phyloP scores from a whole-genome alignment of 1,284 basidiomycete genomes.

The Phlebopus sp. region DNA sequence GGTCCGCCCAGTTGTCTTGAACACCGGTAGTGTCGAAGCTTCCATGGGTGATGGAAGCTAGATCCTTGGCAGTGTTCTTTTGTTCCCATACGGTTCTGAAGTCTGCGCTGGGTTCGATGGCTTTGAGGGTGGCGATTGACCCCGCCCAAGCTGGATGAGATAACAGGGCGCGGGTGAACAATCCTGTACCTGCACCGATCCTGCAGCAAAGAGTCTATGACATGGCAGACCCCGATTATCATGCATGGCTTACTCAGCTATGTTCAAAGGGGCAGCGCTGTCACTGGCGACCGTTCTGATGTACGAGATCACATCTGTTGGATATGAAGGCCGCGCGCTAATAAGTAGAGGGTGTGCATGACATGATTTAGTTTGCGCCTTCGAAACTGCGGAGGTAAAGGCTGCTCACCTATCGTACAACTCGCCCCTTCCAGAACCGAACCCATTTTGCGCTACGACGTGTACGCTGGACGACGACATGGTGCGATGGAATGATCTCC shows the following conservation, averaged over 20 bases:
- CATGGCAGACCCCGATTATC: neutral
- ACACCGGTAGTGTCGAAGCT: slow-evolving; percentile 60
- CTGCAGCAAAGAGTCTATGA: slow-evolving; percentile 33
- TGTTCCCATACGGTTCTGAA: slow-evolving; percentile 64
- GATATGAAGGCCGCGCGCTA: slow-evolving; percentile 74
- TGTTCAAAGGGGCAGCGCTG: slow-evolving; percentile 43
- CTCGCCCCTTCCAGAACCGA: slow-evolving; percentile 69
- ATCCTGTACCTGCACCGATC: slow-evolving; percentile 72
- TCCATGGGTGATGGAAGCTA: slow-evolving; percentile 54
- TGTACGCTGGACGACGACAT: slow-evolving; percentile 42
- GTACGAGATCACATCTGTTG: slow-evolving; percentile 49
- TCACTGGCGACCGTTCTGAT: slow-evolving; percentile 51
- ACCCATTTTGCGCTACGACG: slow-evolving; percentile 59
- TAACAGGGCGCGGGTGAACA: slow-evolving; percentile 76
- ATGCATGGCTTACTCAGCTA: slow-evolving; percentile 63
- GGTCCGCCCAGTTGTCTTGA: slow-evolving; percentile 66
- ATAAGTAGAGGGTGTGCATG: neutral
- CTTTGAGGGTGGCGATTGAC: slow-evolving; percentile 50
- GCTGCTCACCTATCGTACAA: slow-evolving; percentile 62
- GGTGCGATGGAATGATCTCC: neutral
- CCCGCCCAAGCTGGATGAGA: slow-evolving; percentile 55
- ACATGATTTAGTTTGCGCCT: slow-evolving; percentile 5
- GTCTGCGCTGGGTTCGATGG: slow-evolving; percentile 71
- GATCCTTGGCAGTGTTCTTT: slow-evolving; percentile 44
- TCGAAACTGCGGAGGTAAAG: neutral